These are phyloP conservation scores for Venturia oleaginea DNA, from an alignment of 2,329 filamentous ascomycete genomes.

Conservation along the genomic window DNA sequence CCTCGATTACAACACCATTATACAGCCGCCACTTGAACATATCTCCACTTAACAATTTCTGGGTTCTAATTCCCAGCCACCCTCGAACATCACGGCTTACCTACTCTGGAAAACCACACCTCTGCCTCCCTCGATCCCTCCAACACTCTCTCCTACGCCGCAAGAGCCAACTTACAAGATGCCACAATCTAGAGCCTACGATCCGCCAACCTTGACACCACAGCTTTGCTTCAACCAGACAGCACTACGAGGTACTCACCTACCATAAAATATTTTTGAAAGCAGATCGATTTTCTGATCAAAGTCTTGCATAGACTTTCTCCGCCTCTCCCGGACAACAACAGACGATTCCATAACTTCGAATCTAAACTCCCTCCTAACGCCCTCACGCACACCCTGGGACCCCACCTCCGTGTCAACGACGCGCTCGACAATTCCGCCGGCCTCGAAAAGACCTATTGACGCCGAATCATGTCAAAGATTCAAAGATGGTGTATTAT, in stretches of 20 bases:
- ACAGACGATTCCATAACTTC: conserved; percentile 92
- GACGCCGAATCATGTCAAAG: conserved; percentile 52
- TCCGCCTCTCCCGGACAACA: conserved; percentile 71
- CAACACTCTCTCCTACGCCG: conserved; percentile 15
- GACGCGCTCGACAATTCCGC: conserved; percentile 42
- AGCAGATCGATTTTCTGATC: not conserved
- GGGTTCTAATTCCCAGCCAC: not conserved
- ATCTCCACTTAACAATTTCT: not conserved
- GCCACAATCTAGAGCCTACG: conserved; percentile 34
- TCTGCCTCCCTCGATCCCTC: conserved; percentile 2
- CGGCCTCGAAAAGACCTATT: conserved; percentile 43
- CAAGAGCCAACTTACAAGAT: conserved; percentile 12
- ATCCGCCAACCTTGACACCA: conserved; percentile 34
- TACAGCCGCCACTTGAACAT: not conserved
- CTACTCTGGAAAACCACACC: conserved; percentile 16
- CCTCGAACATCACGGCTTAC: conserved; percentile 13
- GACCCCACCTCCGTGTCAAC: conserved; percentile 68
- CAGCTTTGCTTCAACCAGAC: conserved; percentile 45
- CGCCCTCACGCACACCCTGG: conserved; percentile 63
- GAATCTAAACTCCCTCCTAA: conserved; percentile 81
- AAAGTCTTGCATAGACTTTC: conserved; percentile 58
- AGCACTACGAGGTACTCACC: conserved; percentile 35
- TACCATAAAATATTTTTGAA: not conserved
- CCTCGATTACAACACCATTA: not conserved
- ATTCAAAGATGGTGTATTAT: conserved; percentile 72